These are phyloP conservation scores for Kentomonas sorsogonicus DNA, from an alignment of 208 protist genomes.

Conservation along the genomic window DNA sequence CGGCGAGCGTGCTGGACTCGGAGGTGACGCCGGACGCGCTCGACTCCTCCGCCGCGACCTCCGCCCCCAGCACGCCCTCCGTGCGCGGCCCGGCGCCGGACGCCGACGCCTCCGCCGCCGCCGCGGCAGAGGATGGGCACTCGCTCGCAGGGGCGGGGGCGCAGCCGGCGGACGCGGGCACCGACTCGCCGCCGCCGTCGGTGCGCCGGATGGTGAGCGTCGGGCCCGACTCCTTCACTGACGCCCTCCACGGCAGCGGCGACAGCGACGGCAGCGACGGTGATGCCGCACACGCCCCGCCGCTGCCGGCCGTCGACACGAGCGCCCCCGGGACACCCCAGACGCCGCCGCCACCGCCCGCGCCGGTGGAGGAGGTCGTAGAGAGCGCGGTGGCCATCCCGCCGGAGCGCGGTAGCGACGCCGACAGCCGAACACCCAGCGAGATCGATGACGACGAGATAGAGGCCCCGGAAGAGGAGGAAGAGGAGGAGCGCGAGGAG, in stretches of 20 bases:
- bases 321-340: too few species aligned
- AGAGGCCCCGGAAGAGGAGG: conserved; percentile 4
- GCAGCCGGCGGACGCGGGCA: not conserved
- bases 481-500: not conserved
- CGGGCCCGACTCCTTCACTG: too few species aligned
- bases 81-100: too few species aligned
- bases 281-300: not conserved
- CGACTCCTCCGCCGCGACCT: too few species aligned
- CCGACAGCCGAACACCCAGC: conserved; percentile 54
- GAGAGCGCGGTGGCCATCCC: not conserved
- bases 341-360: not conserved
- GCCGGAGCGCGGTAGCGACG: conserved; percentile 6
- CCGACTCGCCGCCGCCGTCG: not conserved
- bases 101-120: too few species aligned
- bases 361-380: not conserved
- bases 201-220: conserved; percentile 19
- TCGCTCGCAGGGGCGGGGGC: not conserved
- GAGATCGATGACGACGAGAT: conserved; percentile 46
- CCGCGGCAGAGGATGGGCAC: too few species aligned
- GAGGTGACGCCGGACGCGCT: too few species aligned
- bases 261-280: conserved; percentile 38
- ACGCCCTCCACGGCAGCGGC: too few species aligned
- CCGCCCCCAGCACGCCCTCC: too few species aligned
- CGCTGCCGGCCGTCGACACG: not conserved
- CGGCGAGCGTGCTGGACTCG: too few species aligned